Base-by-base conservation (phyloP, 192 early-diverging fungal genomes). In the Coemansia sp. region DNA sequence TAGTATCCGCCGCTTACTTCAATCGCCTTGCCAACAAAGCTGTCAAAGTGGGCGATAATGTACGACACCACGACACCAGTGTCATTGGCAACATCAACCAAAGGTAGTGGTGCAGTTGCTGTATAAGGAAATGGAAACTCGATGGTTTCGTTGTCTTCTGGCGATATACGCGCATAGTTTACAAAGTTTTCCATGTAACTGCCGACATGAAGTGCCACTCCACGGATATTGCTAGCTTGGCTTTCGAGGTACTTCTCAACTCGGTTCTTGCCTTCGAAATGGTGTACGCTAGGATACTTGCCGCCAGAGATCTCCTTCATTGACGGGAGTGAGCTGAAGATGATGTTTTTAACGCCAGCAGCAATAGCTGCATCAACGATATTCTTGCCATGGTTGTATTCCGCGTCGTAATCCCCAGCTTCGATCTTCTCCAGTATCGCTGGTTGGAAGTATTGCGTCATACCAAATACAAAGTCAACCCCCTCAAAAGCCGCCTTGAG, bases 181-280 rank as follows among this genome's bases (percentile, higher is more conserved):
- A 65, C 63, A 43, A 53, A 65, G 36, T 65, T 65, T 34, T 65
- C 52, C 63, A 65, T 56, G 38, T 65, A 65, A 18, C 21, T 49
- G n/a, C 63, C 63, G 8, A 55, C 9, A 11, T 65, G 51, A 10
- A 65, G 38, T 9, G 51, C 35, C 5, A 35, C 48, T 2, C 51
- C 51, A 36, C 52, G 18, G 39, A 65, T 56, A 14, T 24, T 35
- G 48, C 21, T 38, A 24, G 51, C 18, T n/a, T 55, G 55, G 38
- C 63, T 65, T 3, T 23, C 12, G 34, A 65, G 43, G 24, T 65
- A 65, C 20, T 55, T 12, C 15, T 74, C 66, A 44, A 58, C 63
- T 62, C 36, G 60, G 62, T 64, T 59, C 48, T 74, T 74, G 66
- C 62, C 66, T 21, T 74, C 72, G 33, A 68, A 68, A 20, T 64